These are phyloP conservation scores for Xylaria sp. DNA, from an alignment of 2,329 filamentous ascomycete species.

Conservation along the genomic window DNA sequence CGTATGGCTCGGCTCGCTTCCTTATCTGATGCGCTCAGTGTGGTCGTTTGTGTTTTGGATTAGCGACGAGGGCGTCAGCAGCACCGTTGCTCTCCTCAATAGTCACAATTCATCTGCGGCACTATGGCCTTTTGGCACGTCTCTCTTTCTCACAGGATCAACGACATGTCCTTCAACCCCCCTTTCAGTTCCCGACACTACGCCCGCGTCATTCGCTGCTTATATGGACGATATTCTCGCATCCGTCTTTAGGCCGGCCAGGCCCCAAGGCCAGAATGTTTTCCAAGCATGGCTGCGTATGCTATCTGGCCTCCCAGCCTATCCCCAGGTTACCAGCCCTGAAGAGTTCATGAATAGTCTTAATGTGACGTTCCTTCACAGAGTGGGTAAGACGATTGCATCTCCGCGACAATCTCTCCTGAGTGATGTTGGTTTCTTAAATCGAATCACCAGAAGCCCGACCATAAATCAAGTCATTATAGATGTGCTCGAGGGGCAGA, in stretches of 20 bases:
- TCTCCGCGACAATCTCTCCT: constrained; percentile 42
- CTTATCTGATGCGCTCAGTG: constrained; percentile 82
- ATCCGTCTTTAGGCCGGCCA: constrained; percentile 26
- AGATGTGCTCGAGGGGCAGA: constrained; percentile 81
- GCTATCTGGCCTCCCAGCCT: constrained; percentile 22
- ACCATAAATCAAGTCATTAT: constrained; percentile 73
- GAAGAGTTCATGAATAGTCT: constrained; percentile 22
- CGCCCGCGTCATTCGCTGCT: constrained; percentile 34
- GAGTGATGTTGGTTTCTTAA: constrained; percentile 52
- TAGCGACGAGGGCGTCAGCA: constrained; percentile 65
- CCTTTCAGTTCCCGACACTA: constrained; percentile 36
- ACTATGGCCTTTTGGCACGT: constrained; percentile 17
- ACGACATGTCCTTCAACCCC: constrained; percentile 38
- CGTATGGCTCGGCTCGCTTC: constrained; percentile 85
- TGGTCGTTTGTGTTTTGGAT: constrained; percentile 96
- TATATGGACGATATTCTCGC: constrained; percentile 35
- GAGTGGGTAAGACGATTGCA: constrained; percentile 17
- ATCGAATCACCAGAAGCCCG: constrained; percentile 61
- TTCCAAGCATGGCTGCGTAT: constrained; percentile 33
- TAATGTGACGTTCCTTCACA: constrained; percentile 24
- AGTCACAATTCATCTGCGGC: constrained; percentile 25
- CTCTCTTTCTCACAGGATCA: constrained; percentile 27
- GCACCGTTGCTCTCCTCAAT: constrained; percentile 31
- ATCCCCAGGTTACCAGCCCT: constrained; percentile 15
- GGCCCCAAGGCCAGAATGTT: constrained; percentile 32